Base-by-base conservation (phyloP, 768 basidiomycete species). In the Thelephora ganbajun region DNA sequence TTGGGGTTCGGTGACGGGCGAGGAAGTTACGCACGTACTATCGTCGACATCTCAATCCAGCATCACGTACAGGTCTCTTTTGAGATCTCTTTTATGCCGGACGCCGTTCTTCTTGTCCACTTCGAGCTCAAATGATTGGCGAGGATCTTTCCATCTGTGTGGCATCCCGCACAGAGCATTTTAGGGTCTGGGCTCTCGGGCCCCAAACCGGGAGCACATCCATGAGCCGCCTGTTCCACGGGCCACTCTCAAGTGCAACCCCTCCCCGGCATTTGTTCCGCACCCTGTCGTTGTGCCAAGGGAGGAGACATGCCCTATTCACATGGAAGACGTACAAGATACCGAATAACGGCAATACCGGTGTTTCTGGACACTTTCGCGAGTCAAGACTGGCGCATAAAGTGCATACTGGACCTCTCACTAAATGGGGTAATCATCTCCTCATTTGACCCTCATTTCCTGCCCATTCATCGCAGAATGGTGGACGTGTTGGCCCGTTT, bases 391-490 rank as follows among this genome's bases (percentile, higher is more conserved):
- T 12, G 26, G 20, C 11, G 39, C 42, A 20, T 13, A 42, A 20
- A 39, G 12, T 16, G 4, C 20, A 35, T 16, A 46, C 13, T n/a
- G 26, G 39, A 26, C 23, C 26, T 39, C 16, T 42, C 30, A 36
- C 22, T 48, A 16, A 20, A n/a, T 35, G n/a, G 19, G 16, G 19
- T 18, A 11, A 23, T 26, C 18, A 36, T 42, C 20, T 2, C 20
- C 39, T 14, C 16, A n/a, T 14, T 20, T 44, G 19, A 48, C 47
- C 47, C 47, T 36, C 35, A 42, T 37, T 39, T 23, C 47, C 39
- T 37, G 47, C 47, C 47, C 47, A 19, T 48, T 39, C 35, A 18
- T 43, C n/a, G 41, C 47, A 48, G 47, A 39, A 37, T 19, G 47
- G 47, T 36, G 34, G 47, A 39, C 47, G 39, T 48, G 39, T n/a